phyloP scores from a whole-genome alignment of 305 asterid species.

The Fraxinus dipetala region DNA sequence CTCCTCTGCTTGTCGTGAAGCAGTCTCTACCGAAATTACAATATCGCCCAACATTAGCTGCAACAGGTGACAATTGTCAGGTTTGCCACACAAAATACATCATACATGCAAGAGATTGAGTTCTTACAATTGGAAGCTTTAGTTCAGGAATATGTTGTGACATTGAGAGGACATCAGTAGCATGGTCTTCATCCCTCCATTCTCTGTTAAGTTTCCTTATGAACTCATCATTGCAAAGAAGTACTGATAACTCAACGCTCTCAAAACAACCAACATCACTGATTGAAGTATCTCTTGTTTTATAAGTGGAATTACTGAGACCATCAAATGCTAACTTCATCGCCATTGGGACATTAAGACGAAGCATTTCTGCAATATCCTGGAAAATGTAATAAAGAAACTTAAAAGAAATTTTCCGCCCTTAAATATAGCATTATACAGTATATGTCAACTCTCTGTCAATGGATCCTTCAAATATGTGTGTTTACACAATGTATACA shows the following conservation, averaged over 20 bases:
- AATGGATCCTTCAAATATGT: neutral
- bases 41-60: conserved; percentile 98
- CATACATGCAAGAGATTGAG: conserved; percentile 11
- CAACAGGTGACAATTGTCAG: conserved; percentile 33
- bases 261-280: conserved; percentile 69
- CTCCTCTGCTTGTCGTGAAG: conserved; percentile 94
- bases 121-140: conserved; percentile 77
- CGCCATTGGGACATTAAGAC: conserved; percentile 89
- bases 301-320: conserved; percentile 49
- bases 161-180: conserved; percentile 98
- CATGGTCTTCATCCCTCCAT: conserved; percentile 91
- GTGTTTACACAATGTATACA: neutral
- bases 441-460: neutral
- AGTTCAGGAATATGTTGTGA: conserved; percentile 93
- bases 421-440: neutral
- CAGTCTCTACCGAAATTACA: conserved; percentile 93
- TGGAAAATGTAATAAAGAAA: conserved; percentile 32
- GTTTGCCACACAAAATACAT: conserved; percentile 16
- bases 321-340: conserved; percentile 79
- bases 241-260: conserved; percentile 79
- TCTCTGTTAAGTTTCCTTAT: conserved; percentile 80
- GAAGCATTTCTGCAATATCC: conserved; percentile 77
- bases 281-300: conserved; percentile 66
- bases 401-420: neutral
- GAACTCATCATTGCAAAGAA: conserved; percentile 87